Evolutionary conservation across 805 yeast genomes (phyloP).

Genomic region (Metschnikowia hibisci): DNA sequence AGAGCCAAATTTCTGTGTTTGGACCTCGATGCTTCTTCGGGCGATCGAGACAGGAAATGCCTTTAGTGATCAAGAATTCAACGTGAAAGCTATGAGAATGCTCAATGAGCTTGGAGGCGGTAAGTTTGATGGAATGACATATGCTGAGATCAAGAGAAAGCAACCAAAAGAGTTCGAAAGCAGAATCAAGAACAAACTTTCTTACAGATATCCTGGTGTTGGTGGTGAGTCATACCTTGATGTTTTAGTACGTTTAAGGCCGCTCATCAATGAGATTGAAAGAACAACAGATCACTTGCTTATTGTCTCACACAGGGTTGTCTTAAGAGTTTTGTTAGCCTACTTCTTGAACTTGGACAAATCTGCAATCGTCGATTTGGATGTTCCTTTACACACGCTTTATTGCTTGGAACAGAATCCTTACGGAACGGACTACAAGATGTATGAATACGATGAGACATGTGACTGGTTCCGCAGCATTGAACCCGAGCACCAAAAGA

Average conservation of each 20-base stretch:
- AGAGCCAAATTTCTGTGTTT: constrained; percentile 80
- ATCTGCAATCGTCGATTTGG: constrained; percentile 81
- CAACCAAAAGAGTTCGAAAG: constrained; percentile 78
- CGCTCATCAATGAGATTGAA: constrained; percentile 89
- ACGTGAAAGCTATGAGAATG: constrained; percentile 86
- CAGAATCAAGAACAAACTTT: constrained; percentile 70
- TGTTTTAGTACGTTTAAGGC: constrained; percentile 84
- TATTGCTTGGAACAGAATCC: constrained; percentile 91
- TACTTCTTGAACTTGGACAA: constrained; percentile 81
- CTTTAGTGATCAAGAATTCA: constrained; percentile 71
- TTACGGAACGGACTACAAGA: constrained; percentile 89
- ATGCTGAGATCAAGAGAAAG: constrained; percentile 69
- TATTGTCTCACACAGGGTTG: constrained; percentile 85
- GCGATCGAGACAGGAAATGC: constrained; percentile 72
- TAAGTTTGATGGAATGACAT: constrained; percentile 86
- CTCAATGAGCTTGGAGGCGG: constrained; percentile 94
- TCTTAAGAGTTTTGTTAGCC: constrained; percentile 79
- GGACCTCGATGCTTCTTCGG: constrained; percentile 86
- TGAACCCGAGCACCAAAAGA: constrained; percentile 50
- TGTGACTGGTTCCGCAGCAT: constrained; percentile 75
- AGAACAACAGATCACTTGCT: constrained; percentile 84
- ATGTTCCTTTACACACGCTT: constrained; percentile 88
- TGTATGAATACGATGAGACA: constrained; percentile 80
- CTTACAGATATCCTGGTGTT: constrained; percentile 92
- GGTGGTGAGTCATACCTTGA: constrained; percentile 96